A percentile compares a stretch with the other conserved stretches of the same genome.
phyloP scores from a whole-genome alignment of 2,329 filamentous ascomycete species.

The Parasarocladium wereldwijsianum region DNA sequence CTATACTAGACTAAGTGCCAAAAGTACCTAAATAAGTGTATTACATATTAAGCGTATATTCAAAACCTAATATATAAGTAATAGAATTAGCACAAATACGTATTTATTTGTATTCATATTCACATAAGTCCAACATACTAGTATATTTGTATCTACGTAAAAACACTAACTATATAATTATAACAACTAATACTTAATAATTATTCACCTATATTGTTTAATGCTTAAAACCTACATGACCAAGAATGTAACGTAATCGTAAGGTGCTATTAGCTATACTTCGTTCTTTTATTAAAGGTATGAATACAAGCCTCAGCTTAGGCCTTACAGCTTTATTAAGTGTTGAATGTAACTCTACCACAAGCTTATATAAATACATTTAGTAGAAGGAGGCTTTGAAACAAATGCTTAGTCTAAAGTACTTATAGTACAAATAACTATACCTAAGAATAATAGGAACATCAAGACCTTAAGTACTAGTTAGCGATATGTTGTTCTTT shows the following conservation, averaged over 20 bases:
- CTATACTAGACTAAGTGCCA: too few relatives aligned
- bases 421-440: not conserved
- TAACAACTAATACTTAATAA: too few relatives aligned
- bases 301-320: slow-evolving; percentile 1
- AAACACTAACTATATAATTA: too few relatives aligned
- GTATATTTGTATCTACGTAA: not conserved
- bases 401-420: not conserved
- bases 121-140: too few relatives aligned
- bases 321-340: slow-evolving; percentile 5
- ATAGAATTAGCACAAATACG: too few relatives aligned
- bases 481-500: not conserved
- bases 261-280: not conserved
- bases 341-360: not conserved
- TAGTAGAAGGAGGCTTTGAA: not conserved
- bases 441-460: not conserved
- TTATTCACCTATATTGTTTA: not conserved
- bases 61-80: not conserved
- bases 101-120: too few relatives aligned
- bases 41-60: too few relatives aligned
- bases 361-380: not conserved
- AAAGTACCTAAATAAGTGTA: too few relatives aligned
- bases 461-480: too few relatives aligned
- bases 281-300: not conserved
- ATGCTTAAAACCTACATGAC: not conserved
- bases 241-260: not conserved